A percentile compares a stretch with the other conserved stretches of the same genome.
These are phyloP conservation scores for Pseudogymnoascus sp. DNA, from an alignment of 2,329 filamentous ascomycete species.

Conservation along the genomic window DNA sequence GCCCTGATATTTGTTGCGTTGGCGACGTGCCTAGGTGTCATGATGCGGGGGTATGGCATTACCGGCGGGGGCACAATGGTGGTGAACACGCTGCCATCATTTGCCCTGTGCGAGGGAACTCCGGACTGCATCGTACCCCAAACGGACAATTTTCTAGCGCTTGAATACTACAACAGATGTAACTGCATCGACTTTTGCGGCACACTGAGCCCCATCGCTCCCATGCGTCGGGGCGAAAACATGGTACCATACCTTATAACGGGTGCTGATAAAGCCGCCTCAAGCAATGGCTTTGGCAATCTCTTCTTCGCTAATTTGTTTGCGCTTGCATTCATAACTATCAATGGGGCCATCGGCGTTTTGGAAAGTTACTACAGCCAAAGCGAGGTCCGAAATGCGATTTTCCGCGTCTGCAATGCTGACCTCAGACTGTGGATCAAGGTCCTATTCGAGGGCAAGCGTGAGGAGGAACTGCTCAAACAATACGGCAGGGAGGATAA, in stretches of 20 bases:
- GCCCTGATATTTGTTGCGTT: slow-evolving; percentile 2
- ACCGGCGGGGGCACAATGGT: slow-evolving; percentile 8
- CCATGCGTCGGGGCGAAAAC: slow-evolving; percentile 8
- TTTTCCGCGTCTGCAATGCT: slow-evolving; percentile 11
- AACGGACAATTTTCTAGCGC: no score
- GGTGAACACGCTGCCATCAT: neutral
- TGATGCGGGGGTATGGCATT: slow-evolving; percentile 8
- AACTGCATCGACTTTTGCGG: slow-evolving; percentile 13
- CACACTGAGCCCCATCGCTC: slow-evolving; percentile 2
- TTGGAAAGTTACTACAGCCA: slow-evolving; percentile 10
- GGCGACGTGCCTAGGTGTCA: slow-evolving; percentile 9
- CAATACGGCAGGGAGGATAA: neutral
- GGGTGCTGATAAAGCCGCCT: neutral
- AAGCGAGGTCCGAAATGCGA: slow-evolving; percentile 11
- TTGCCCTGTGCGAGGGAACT: neutral
- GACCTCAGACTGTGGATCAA: slow-evolving; percentile 10
- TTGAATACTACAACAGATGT: neutral
- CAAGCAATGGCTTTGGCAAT: neutral
- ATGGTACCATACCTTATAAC: slow-evolving; percentile 9
- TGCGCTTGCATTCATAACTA: slow-evolving; percentile 7
- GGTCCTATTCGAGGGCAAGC: slow-evolving; percentile 11
- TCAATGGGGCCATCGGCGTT: slow-evolving; percentile 11
- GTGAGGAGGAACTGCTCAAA: neutral
- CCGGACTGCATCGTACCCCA: neutral
- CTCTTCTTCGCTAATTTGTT: slow-evolving; percentile 2